Evolutionary conservation across 2,329 filamentous ascomycete species (phyloP), one percentile per base, ranked within the genome.

Genomic region (Xylariaceae sp.): DNA sequence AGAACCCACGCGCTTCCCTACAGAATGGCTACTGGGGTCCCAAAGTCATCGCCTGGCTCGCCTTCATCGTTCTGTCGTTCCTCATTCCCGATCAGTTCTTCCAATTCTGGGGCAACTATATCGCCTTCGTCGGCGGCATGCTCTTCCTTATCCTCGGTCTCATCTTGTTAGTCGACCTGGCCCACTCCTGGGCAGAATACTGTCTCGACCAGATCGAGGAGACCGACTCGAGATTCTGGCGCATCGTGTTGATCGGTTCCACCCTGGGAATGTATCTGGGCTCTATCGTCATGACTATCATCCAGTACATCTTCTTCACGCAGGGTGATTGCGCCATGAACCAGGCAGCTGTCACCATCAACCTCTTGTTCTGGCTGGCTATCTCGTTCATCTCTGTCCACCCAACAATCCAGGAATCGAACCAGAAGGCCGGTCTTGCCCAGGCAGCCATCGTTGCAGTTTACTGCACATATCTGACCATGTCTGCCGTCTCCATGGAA

Each of bases 21-120:
- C 94, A 99, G 73, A 99, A 99, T 76, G 94, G 93, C n/a, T 99
- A 91, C 76, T 99, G 94, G 94, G 94, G 92, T 1, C 94, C 94
- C 51, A 99, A 99, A 78, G 82, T 99, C 60, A 84, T 97, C 61
- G 85, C 87, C 55, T 99, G 94, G 94, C 72, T 97, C 53, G 85
- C 81, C 11, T 84, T 97, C 66, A 86, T 97, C 61, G 90, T 97
- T 60, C 73, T 96, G 60, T 96, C 92, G 30, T 99, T 97, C 79
- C 85, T 99, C 69, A 97, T 99, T 59, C 94, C 94, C 13, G 93
- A 99, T 71, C 80, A 80, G 34, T 97, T 99, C 81, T 97, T 97
- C 77, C 85, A 96, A 70, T 85, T 95, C 65, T 99, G 92, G 87
- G 94, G 94, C 64, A 95, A 96, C 74, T 97, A 97, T 72, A 85